A percentile compares a stretch with the other conserved stretches of the same genome.
These are phyloP conservation scores for Lenwebbia sp. DNA, from an alignment of 345 rosid genomes.

Conservation along the genomic window DNA sequence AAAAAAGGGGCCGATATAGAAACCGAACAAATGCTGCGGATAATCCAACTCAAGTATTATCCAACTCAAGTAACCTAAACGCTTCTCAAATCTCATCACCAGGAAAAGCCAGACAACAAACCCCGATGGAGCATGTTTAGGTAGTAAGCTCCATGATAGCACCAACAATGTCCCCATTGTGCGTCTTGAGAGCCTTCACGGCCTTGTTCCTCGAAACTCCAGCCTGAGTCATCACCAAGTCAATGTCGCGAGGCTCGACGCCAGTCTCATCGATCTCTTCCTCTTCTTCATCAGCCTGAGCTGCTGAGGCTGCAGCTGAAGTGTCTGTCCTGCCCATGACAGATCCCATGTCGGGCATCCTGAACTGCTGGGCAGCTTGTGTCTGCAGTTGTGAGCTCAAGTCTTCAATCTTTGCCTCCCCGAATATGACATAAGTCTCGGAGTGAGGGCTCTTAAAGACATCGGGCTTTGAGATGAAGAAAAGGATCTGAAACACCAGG, in stretches of 20 bases:
- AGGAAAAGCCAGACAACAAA: background rate
- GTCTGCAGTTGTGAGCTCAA: conserved; percentile 88
- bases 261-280: conserved; percentile 71
- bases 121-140: conserved; percentile 7
- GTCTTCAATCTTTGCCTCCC: conserved; percentile 91
- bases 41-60: background rate
- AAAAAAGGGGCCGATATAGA: background rate
- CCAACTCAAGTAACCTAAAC: background rate
- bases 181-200: conserved; percentile 63
- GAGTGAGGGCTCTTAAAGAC: conserved; percentile 89
- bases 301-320: conserved; percentile 23
- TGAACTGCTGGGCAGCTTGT: conserved; percentile 86
- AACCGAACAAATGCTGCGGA: background rate
- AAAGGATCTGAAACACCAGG: conserved; percentile 39
- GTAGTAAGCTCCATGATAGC: conserved; percentile 91
- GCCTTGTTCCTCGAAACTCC: conserved; percentile 65
- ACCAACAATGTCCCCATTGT: conserved; percentile 71
- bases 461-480: conserved; percentile 80
- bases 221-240: conserved; percentile 80
- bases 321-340: conserved; percentile 45
- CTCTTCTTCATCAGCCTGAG: conserved; percentile 59
- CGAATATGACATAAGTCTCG: conserved; percentile 73
- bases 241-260: conserved; percentile 72
- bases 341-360: conserved; percentile 67
- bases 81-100: background rate